These are phyloP conservation scores for Hanseniaspora sp. DNA, from an alignment of 1,139 yeast genomes.

Conservation along the genomic window DNA sequence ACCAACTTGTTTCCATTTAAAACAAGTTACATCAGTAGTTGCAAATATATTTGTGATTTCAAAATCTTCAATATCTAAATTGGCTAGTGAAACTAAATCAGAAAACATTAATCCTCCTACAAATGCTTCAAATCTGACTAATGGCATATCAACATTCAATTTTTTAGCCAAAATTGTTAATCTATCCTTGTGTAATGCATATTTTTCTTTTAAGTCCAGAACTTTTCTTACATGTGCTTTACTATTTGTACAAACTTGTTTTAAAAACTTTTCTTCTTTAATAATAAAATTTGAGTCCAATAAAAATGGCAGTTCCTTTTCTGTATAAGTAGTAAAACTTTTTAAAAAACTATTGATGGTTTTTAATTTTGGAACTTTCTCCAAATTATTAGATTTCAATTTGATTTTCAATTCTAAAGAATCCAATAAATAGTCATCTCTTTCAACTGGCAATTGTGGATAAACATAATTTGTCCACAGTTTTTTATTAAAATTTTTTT, in stretches of 20 bases:
- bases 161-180: slow-evolving; percentile 21
- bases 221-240: slow-evolving; percentile 17
- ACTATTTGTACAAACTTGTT: slow-evolving; percentile 2
- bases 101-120: slow-evolving; percentile 21
- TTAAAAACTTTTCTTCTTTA: background rate
- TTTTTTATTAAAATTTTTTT: background rate
- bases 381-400: background rate
- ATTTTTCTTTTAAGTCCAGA: slow-evolving; percentile 18
- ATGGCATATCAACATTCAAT: slow-evolving; percentile 16
- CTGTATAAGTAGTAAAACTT: background rate
- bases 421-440: background rate
- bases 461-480: slow-evolving; percentile 4
- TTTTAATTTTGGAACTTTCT: background rate
- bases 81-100: slow-evolving; percentile 17
- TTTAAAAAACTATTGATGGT: background rate
- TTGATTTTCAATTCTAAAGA: background rate
- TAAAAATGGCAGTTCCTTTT: slow-evolving; percentile 5
- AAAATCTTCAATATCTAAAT: background rate
- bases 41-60: slow-evolving; percentile 2
- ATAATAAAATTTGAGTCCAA: slow-evolving; percentile 2
- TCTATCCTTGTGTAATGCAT: slow-evolving; percentile 18
- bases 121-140: slow-evolving; percentile 24
- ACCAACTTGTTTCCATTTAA: background rate
- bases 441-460: background rate
- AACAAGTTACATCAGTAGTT: background rate